Evolutionary conservation across 148 eudicot genomes (phyloP).

Genomic region (Rhododendron vialii): DNA sequence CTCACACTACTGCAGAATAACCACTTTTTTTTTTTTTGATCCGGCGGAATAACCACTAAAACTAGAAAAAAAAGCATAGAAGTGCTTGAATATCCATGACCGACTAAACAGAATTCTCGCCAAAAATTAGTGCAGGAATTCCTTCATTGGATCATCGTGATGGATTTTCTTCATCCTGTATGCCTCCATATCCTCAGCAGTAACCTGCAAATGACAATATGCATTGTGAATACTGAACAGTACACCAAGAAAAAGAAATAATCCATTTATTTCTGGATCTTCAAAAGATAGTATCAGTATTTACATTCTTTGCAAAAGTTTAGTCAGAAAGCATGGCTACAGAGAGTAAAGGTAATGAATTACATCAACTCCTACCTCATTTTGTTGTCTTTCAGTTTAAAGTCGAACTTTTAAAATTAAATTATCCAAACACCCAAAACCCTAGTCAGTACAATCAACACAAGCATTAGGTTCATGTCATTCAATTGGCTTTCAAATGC

Average conservation of each 20-base stretch:
- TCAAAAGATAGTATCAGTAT: neutral
- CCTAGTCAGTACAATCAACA: neutral
- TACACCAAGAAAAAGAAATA: neutral
- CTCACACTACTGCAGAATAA: neutral
- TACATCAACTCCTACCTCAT: neutral
- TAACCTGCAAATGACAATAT: slow-evolving; percentile 34
- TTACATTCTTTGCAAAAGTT: neutral
- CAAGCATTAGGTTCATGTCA: neutral
- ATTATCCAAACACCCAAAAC: neutral
- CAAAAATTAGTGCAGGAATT: slow-evolving; percentile 42
- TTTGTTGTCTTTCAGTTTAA: neutral
- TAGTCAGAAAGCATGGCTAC: neutral
- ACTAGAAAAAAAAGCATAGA: neutral
- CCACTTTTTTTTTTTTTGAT: too few relatives aligned
- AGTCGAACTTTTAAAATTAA: neutral
- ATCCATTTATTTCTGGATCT: neutral
- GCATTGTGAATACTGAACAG: neutral
- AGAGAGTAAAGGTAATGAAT: neutral
- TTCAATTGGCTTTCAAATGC: neutral
- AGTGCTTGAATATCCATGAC: neutral
- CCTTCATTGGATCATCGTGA: slow-evolving; percentile 89
- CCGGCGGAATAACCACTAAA: neutral
- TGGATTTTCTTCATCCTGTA: slow-evolving; percentile 78
- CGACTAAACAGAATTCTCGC: neutral
- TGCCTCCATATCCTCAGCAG: slow-evolving; percentile 88